phyloP scores from a whole-genome alignment of 2,329 filamentous ascomycete species.

The Colletotrichum euphorbiae region DNA sequence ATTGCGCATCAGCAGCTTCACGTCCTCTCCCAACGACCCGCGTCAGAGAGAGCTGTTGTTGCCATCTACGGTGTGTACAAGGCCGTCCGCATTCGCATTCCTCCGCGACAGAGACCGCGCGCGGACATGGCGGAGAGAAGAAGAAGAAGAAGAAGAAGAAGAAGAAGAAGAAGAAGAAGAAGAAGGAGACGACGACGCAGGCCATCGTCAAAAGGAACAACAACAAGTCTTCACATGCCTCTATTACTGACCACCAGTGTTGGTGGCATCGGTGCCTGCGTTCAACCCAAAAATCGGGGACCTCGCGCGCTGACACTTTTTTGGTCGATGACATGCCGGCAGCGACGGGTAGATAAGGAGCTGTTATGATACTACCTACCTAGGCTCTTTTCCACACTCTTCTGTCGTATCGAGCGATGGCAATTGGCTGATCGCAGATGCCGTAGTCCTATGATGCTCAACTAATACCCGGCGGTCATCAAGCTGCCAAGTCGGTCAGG shows the following conservation, averaged over 20 bases:
- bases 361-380: too few species aligned
- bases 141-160: too few species aligned
- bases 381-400: neutral
- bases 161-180: too few species aligned
- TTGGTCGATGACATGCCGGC: neutral
- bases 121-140: too few species aligned
- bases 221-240: neutral
- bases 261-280: neutral
- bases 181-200: too few species aligned
- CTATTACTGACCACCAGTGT: neutral
- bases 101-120: too few species aligned
- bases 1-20: too few species aligned
- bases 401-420: neutral
- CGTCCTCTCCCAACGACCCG: too few species aligned
- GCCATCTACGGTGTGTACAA: too few species aligned
- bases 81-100: too few species aligned
- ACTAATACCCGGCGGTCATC: conserved; percentile 37
- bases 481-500: neutral
- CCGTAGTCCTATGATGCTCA: neutral
- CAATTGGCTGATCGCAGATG: neutral
- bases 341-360: conserved; percentile 5
- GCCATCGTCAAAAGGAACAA: too few species aligned
- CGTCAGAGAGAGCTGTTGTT: too few species aligned
- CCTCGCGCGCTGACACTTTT: neutral
- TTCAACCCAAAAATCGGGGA: neutral